A percentile compares a stretch with the other conserved stretches of the same genome.
Conservation (phyloP, 164 flowering plant species). For the Malania oleifera region DNA sequence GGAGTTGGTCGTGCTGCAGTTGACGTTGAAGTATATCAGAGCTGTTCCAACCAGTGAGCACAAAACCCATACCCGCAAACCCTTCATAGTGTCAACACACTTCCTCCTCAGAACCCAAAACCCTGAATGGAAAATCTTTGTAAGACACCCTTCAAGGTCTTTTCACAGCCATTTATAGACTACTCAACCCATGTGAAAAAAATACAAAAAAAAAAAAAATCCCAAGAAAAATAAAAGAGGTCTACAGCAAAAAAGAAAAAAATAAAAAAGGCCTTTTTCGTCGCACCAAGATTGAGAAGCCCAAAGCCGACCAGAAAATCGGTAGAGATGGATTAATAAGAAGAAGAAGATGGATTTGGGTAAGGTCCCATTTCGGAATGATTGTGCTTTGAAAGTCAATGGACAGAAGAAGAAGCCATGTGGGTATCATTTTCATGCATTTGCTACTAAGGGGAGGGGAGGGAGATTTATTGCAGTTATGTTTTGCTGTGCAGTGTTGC, state of each 20-base stretch:
- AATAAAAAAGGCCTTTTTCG: slow-evolving; percentile 9
- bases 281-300: slow-evolving; percentile 8
- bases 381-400: slow-evolving; percentile 8
- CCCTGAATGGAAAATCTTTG: not conserved
- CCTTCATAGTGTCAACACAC: slow-evolving; percentile 21
- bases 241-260: not conserved
- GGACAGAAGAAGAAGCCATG: slow-evolving; percentile 17
- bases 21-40: slow-evolving; percentile 18
- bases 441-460: not conserved
- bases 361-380: slow-evolving; percentile 16
- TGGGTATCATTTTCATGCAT: slow-evolving; percentile 1
- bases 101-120: not conserved
- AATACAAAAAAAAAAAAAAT: not conserved
- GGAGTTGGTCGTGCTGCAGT: slow-evolving; percentile 10
- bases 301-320: slow-evolving; percentile 20
- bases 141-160: not conserved
- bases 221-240: slow-evolving; percentile 1
- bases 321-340: slow-evolving; percentile 27
- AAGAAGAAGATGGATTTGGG: not conserved
- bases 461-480: not conserved
- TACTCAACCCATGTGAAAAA: not conserved
- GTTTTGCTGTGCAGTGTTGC: too few species aligned
- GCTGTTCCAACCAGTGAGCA: slow-evolving; percentile 23
- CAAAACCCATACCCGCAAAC: slow-evolving; percentile 23
- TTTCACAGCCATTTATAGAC: not conserved